Evolutionary conservation across 140 eudicot species (phyloP), one percentile per base, ranked within the genome.

Genomic region (Stevia rebaudiana): DNA sequence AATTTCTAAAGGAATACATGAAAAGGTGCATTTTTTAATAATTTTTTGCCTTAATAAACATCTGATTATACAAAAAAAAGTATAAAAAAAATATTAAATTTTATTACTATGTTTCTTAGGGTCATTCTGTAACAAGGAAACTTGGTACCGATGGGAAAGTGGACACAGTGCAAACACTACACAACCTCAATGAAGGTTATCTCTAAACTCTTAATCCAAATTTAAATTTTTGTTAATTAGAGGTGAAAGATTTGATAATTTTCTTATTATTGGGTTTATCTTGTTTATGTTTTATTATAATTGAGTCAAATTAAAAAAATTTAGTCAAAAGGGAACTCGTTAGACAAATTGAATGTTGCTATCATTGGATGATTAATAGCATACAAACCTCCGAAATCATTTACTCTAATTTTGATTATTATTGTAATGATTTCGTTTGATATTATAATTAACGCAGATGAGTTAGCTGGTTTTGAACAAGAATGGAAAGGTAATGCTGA

Each of bases 1-100:
- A 51, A 69, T 94, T 44, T 94, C 95, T 16, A 85, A 89, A 79
- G 99, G 99, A 61, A 71, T 94, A 55, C 80, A 85, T 60, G 90
- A 88, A 58, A 94, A 84, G 99, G 97, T 91, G 63, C 5, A 16
- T 12, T 51, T 51, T 41, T n/a, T n/a, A n/a, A n/a, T n/a, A n/a
- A n/a, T 7, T 73, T 40, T 8, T 12, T 7, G 2, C 40, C 21
- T 41, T 55, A 16, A 22, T 39, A 16, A 25, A 23, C 51, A 63
- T 19, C 33, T 44, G 21, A 58, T 28, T 35, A 11, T n/a, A 12
- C 52, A 19, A 33, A n/a, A n/a, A n/a, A n/a, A n/a, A n/a, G n/a
- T n/a, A n/a, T n/a, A n/a, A n/a, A n/a, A n/a, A n/a, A n/a, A n/a
- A n/a, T n/a, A 24, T 52, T 76, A 51, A 59, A 30, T n/a, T 52